phyloP scores from a whole-genome alignment of 1,139 yeast species.

The Hanseniaspora sp. region DNA sequence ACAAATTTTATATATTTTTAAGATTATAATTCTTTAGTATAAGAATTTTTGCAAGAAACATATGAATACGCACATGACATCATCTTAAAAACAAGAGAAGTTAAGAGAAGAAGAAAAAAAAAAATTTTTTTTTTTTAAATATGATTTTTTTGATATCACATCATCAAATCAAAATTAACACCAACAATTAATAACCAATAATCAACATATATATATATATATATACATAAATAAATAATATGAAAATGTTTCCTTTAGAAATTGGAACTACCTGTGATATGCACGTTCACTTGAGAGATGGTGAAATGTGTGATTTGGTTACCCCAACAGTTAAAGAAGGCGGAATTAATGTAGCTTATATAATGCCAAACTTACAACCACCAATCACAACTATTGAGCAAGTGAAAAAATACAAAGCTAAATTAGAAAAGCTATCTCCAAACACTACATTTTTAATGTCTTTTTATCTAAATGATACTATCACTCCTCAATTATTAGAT shows the following conservation, averaged over 20 bases:
- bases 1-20: too few species aligned
- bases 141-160: too few species aligned
- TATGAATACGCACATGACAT: too few species aligned
- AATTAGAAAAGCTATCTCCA: slow-evolving; percentile 61
- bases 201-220: not conserved
- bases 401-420: slow-evolving; percentile 57
- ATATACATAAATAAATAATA: too few species aligned
- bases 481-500: slow-evolving; percentile 75
- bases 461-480: slow-evolving; percentile 61
- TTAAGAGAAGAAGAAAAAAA: too few species aligned
- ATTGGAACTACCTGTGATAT: slow-evolving; percentile 85
- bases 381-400: slow-evolving; percentile 74
- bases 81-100: too few species aligned
- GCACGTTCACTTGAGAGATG: slow-evolving; percentile 94
- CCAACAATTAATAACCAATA: too few species aligned
- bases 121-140: too few species aligned
- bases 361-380: slow-evolving; percentile 94
- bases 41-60: too few species aligned
- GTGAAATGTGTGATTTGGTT: slow-evolving; percentile 79
- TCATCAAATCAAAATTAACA: too few species aligned
- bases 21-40: too few species aligned
- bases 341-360: slow-evolving; percentile 79
- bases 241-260: slow-evolving; percentile 33
- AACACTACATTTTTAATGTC: slow-evolving; percentile 84
- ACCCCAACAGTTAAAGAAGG: slow-evolving; percentile 86